phyloP scores from a whole-genome alignment of 2,329 filamentous ascomycete genomes.

The Exophiala mesophila region DNA sequence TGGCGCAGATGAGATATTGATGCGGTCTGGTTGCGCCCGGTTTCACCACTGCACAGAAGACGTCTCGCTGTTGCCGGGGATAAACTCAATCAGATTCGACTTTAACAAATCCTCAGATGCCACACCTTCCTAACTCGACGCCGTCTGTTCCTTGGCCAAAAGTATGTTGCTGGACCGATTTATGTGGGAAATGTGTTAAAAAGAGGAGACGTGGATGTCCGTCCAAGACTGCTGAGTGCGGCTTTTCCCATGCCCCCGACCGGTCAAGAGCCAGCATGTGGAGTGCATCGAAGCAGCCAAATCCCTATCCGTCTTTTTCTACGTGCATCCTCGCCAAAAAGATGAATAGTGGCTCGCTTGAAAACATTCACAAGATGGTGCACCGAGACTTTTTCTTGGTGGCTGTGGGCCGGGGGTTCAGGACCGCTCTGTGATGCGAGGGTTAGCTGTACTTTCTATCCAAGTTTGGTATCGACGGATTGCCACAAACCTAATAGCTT shows the following conservation, averaged over 20 bases:
- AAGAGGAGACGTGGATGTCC: not conserved
- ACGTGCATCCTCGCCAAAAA: conserved; percentile 10
- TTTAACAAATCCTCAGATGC: not conserved
- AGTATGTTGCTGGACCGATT: conserved; percentile 13
- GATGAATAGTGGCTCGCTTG: not conserved
- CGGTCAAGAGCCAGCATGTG: no score
- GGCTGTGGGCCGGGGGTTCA: conserved; percentile 43
- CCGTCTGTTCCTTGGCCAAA: conserved; percentile 4
- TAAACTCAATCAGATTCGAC: not conserved
- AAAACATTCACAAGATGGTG: conserved; percentile 37
- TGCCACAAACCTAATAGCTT: conserved; percentile 79
- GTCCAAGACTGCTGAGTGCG: not conserved
- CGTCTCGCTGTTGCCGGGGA: no score
- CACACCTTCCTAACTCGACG: conserved; percentile 14
- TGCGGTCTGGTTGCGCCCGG: no score
- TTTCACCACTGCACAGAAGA: no score
- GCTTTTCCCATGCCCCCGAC: no score
- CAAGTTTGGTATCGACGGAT: not conserved
- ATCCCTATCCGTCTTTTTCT: conserved; percentile 21
- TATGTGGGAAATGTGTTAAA: not conserved
- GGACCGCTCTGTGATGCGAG: conserved; percentile 37
- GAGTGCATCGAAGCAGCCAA: conserved; percentile 15
- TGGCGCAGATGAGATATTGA: conserved; percentile 31
- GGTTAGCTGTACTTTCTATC: conserved; percentile 6
- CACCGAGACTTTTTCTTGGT: conserved; percentile 43